phyloP scores from a whole-genome alignment of 78 protist species.

The Cavenderia fasciculata region DNA sequence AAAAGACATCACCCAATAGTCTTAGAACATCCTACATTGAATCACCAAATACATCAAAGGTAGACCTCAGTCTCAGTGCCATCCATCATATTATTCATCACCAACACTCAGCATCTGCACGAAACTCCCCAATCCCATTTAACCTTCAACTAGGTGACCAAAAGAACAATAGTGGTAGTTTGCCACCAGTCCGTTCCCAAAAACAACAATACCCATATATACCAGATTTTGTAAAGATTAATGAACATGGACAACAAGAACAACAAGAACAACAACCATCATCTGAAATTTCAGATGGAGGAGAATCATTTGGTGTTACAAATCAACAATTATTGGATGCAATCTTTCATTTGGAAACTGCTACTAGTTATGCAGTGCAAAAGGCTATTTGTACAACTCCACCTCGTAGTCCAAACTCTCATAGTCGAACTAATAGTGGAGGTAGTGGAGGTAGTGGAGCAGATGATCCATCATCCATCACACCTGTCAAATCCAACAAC shows the following conservation, averaged over 20 bases:
- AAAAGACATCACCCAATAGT: neutral
- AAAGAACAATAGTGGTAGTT: neutral
- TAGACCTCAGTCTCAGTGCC: too few relatives aligned
- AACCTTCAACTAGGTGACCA: neutral
- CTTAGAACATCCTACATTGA: neutral
- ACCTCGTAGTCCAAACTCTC: too few relatives aligned
- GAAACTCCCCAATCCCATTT: slow-evolving; percentile 51
- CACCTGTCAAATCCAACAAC: slow-evolving; percentile 25
- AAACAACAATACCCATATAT: neutral
- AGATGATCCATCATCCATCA: neutral
- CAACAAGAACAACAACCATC: neutral
- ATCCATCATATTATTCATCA: neutral
- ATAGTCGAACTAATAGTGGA: too few relatives aligned
- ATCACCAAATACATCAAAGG: neutral
- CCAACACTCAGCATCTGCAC: slow-evolving; percentile 7
- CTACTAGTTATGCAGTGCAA: slow-evolving; percentile 2
- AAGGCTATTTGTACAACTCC: too few relatives aligned
- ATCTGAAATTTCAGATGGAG: too few relatives aligned
- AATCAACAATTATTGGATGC: slow-evolving; percentile 1
- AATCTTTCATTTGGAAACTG: neutral
- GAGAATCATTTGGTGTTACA: too few relatives aligned
- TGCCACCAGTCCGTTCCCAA: neutral
- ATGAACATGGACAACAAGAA: neutral
- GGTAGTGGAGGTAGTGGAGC: neutral
- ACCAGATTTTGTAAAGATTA: neutral